Conservation (phyloP, 192 early-diverging fungal genomes). For the Obelidium mucronatum region DNA sequence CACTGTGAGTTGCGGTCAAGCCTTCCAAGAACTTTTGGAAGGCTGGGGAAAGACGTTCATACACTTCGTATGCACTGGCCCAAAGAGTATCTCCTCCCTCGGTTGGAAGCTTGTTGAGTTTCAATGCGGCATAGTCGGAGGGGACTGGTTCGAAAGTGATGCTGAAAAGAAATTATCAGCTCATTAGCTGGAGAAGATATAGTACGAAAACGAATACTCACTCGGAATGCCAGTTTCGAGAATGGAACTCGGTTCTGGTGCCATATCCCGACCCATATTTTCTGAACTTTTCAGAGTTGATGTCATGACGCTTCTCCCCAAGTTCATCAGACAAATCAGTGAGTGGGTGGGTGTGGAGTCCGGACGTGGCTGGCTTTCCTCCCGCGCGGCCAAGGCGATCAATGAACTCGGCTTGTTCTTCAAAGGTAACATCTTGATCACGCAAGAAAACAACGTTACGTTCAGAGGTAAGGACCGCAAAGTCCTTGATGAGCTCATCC, state of each 20-base stretch:
- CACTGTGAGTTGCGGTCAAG: slow-evolving; percentile 61
- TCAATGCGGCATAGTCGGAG: slow-evolving; percentile 26
- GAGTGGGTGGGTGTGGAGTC: slow-evolving; percentile 1
- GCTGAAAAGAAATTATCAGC: background rate
- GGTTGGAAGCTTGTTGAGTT: slow-evolving; percentile 6
- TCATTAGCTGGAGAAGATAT: background rate
- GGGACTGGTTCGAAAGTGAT: slow-evolving; percentile 33
- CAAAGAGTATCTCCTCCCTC: slow-evolving; percentile 39
- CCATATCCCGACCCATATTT: background rate
- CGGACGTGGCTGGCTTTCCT: background rate
- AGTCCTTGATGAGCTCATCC: too few relatives aligned
- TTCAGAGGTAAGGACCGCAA: too few relatives aligned
- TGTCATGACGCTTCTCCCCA: background rate
- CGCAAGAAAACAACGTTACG: too few relatives aligned
- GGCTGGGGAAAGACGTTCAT: too few relatives aligned
- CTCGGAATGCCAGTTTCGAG: slow-evolving; percentile 8
- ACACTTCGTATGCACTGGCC: slow-evolving; percentile 26
- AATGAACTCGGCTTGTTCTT: slow-evolving; percentile 59
- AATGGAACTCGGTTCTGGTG: background rate
- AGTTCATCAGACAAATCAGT: background rate
- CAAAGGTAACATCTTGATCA: too few relatives aligned
- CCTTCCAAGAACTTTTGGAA: slow-evolving; percentile 66
- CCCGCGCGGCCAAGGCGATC: background rate
- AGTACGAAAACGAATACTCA: background rate
- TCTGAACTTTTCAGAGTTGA: background rate